phyloP scores from a whole-genome alignment of 2,329 filamentous ascomycete species.

The Neurospora sp. region DNA sequence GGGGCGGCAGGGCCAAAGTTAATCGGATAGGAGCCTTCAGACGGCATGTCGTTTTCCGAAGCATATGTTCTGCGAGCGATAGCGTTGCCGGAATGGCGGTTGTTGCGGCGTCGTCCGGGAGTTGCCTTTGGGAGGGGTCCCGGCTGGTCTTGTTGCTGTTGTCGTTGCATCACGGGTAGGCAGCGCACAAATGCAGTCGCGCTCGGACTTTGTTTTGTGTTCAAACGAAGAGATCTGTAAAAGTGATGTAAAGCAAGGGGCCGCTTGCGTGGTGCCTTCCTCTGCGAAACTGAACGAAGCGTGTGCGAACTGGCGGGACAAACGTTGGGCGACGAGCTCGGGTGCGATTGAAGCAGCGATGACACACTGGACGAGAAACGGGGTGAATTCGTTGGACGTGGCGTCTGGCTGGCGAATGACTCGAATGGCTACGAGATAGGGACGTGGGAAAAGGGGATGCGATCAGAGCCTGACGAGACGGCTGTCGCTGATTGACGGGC shows the following conservation, averaged over 20 bases:
- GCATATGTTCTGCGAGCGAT: slow-evolving; percentile 45
- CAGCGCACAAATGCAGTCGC: slow-evolving; percentile 1
- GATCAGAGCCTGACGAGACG: slow-evolving; percentile 4
- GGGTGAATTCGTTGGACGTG: background rate
- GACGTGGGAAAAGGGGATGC: slow-evolving; percentile 7
- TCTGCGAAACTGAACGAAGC: background rate
- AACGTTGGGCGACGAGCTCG: background rate
- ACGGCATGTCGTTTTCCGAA: slow-evolving; percentile 45
- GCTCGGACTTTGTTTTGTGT: slow-evolving; percentile 16
- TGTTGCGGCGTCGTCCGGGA: slow-evolving; percentile 31
- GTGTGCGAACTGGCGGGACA: background rate
- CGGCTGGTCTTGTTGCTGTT: slow-evolving; percentile 12
- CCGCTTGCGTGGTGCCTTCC: background rate
- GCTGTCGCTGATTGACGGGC: slow-evolving; percentile 3
- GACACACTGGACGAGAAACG: background rate
- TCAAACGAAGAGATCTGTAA: slow-evolving; percentile 1
- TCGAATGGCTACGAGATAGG: slow-evolving; percentile 7
- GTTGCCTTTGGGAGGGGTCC: slow-evolving; percentile 23
- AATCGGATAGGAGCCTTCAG: slow-evolving; percentile 25
- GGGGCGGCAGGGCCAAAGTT: slow-evolving; percentile 22
- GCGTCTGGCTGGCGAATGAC: background rate
- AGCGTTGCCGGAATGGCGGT: slow-evolving; percentile 27
- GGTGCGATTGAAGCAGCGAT: background rate
- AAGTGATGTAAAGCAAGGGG: slow-evolving; percentile 1
- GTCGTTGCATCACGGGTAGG: slow-evolving; percentile 24